Conservation (phyloP, 495 filamentous ascomycete genomes). For the Trichoderma reesei region DNA sequence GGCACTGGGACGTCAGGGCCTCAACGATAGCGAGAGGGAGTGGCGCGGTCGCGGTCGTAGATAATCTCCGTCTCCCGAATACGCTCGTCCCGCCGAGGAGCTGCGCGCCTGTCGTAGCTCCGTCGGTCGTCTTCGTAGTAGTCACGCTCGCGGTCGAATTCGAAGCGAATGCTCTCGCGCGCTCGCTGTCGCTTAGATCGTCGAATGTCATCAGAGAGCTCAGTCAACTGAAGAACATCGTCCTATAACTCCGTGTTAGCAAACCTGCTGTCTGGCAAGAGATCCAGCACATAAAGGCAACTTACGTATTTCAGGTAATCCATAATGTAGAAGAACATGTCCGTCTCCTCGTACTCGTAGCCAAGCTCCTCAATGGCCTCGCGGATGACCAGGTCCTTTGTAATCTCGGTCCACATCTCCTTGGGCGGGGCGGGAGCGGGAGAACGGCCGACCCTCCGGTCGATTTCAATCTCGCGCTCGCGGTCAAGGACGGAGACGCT, state of each 20-base stretch:
- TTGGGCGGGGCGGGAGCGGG: slow-evolving; percentile 34
- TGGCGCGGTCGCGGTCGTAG: slow-evolving; percentile 40
- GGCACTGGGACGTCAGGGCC: too few species aligned
- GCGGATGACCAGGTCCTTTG: slow-evolving; percentile 78
- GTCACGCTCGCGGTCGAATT: slow-evolving; percentile 66
- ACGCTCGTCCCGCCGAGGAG: slow-evolving; percentile 15
- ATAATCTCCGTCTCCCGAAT: slow-evolving; percentile 49
- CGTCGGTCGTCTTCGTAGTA: slow-evolving; percentile 13
- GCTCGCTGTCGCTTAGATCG: slow-evolving; percentile 63
- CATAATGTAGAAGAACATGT: slow-evolving; percentile 84
- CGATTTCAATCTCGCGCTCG: slow-evolving; percentile 31
- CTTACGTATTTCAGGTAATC: slow-evolving; percentile 82
- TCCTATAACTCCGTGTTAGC: slow-evolving; percentile 44
- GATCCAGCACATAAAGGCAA: slow-evolving; percentile 17
- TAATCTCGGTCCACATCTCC: slow-evolving; percentile 94
- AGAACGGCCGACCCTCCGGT: slow-evolving; percentile 31
- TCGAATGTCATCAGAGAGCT: slow-evolving; percentile 74
- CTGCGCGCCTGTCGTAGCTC: not conserved
- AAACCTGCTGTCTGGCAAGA: not conserved
- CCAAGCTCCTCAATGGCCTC: slow-evolving; percentile 80
- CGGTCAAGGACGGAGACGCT: slow-evolving; percentile 17
- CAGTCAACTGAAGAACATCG: slow-evolving; percentile 74
- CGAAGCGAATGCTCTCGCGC: slow-evolving; percentile 47
- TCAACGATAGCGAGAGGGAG: slow-evolving; percentile 6
- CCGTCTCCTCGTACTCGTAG: slow-evolving; percentile 89